Percentiles rank a stretch among this genome's conserved stretches.
These are phyloP conservation scores for Eucalyptus curtisii DNA, from an alignment of 345 rosid species.

Conservation along the genomic window DNA sequence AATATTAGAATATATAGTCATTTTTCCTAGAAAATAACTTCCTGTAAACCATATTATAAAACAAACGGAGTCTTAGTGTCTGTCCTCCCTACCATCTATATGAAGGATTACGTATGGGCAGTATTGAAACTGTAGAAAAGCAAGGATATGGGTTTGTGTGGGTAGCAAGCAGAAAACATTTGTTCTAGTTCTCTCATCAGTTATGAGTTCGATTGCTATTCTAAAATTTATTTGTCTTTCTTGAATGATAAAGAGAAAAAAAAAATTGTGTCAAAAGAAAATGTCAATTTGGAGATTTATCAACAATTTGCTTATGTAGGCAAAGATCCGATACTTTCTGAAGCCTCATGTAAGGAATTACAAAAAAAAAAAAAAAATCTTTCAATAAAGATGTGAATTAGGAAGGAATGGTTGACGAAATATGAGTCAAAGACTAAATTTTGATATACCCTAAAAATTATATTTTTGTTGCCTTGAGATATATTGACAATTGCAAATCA, in stretches of 20 bases:
- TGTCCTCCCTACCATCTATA: too few relatives aligned
- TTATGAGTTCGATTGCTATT: neutral
- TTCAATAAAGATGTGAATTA: neutral
- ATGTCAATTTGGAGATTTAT: too few relatives aligned
- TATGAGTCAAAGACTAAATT: neutral
- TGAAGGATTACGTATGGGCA: too few relatives aligned
- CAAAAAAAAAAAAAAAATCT: neutral
- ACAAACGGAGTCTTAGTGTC: too few relatives aligned
- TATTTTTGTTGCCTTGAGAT: neutral
- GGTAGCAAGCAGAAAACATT: neutral
- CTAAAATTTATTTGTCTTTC: too few relatives aligned
- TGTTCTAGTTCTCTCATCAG: neutral
- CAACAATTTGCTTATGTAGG: neutral
- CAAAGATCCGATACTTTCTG: neutral
- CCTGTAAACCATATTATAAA: too few relatives aligned
- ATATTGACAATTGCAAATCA: neutral
- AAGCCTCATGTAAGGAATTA: neutral
- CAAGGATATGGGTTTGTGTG: neutral
- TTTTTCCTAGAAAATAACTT: too few relatives aligned
- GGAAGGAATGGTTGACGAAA: neutral
- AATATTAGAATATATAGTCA: too few relatives aligned
- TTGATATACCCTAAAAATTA: too few relatives aligned
- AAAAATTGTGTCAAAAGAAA: too few relatives aligned
- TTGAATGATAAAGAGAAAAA: too few relatives aligned
- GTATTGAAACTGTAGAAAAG: neutral